Evolutionary conservation across 116 monocot species (phyloP), one percentile per base, ranked within the genome.

Genomic region (Papilionanthe hybrid): DNA sequence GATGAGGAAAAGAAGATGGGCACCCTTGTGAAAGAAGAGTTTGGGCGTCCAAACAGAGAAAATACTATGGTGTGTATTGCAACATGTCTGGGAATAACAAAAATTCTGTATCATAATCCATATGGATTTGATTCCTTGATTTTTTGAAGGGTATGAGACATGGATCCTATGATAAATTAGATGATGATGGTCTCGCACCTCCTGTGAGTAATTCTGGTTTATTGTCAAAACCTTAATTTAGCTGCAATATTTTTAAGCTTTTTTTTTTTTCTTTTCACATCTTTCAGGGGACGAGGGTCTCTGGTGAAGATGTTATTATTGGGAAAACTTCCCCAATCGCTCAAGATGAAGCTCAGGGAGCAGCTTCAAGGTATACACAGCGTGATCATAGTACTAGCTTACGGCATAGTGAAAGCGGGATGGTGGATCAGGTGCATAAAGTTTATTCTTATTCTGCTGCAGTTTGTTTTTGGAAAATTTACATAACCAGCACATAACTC

Each of bases 1-100:
- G 99, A 99, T 56, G 99, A 99, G 77, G 99, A 99, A 78, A 95
- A 99, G 86, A 99, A 95, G 75, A 99, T 99, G 95, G 99, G 99
- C 58, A 99, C 93, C 49, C 92, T 99, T 67, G 89, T 99, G 18
- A 99, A 99, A 86, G 99, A 99, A 74, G 99, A 99, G 77, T 99
- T 99, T 89, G 99, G 95, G 8, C 88, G 91, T 43, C 99, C 99
- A 45, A 95, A 92, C 53, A 93, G 99, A 84, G 99, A 93, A 85
- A 99, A 99, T 76, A 95, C 95, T 15, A 99, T 99, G 99, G 99
- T 99, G 2, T 72, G 81, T 84, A 27, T 4, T 84, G 55, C 37
- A 41, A n/a, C 25, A 76, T 48, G 47, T 55, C 25, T 28, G 53
- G 17, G 1, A 76, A 13, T 28, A 42, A 47, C 7, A 72, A 49